Evolutionary conservation across 1,284 basidiomycete genomes (phyloP).

Genomic region (Leccinum griseonigrum): DNA sequence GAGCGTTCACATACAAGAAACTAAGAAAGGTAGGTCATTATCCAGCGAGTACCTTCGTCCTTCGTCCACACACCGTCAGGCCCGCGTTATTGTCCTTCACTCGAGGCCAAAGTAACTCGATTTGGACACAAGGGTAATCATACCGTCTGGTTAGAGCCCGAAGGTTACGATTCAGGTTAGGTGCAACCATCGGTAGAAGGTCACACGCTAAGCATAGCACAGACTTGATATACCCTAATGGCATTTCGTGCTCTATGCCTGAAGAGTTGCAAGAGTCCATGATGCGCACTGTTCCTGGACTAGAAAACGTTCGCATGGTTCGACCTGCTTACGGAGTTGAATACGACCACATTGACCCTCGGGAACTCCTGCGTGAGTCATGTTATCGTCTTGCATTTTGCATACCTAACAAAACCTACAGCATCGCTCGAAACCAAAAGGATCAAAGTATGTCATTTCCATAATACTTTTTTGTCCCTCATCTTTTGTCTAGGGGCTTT

Average conservation of each 20-base stretch:
- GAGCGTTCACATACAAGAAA: conserved; percentile 84
- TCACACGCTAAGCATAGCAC: conserved; percentile 2
- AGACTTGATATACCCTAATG: conserved; percentile 89
- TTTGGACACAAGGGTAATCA: conserved; percentile 75
- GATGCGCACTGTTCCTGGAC: conserved; percentile 79
- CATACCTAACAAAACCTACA: conserved; percentile 28
- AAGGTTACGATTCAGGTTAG: conserved; percentile 81
- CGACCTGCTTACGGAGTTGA: conserved; percentile 90
- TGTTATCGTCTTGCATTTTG: not conserved
- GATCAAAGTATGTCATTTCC: conserved; percentile 48
- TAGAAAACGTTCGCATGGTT: conserved; percentile 81
- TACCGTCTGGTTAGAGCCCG: conserved; percentile 87
- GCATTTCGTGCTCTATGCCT: conserved; percentile 83
- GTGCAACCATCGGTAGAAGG: not conserved
- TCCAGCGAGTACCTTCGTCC: not conserved
- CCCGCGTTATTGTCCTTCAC: conserved; percentile 87
- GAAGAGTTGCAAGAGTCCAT: conserved; percentile 79
- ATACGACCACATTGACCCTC: conserved; percentile 88
- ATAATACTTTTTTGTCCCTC: not conserved
- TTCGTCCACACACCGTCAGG: conserved; percentile 41
- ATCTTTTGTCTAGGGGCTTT: conserved; percentile 57
- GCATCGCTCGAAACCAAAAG: conserved; percentile 84
- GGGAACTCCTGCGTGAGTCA: conserved; percentile 67
- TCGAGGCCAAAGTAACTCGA: conserved; percentile 83
- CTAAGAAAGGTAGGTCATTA: conserved; percentile 62